A percentile compares a stretch with the other conserved stretches of the same genome.
These are phyloP conservation scores for Solanum tacnaense DNA, from an alignment of 257 asterid species.

Conservation along the genomic window DNA sequence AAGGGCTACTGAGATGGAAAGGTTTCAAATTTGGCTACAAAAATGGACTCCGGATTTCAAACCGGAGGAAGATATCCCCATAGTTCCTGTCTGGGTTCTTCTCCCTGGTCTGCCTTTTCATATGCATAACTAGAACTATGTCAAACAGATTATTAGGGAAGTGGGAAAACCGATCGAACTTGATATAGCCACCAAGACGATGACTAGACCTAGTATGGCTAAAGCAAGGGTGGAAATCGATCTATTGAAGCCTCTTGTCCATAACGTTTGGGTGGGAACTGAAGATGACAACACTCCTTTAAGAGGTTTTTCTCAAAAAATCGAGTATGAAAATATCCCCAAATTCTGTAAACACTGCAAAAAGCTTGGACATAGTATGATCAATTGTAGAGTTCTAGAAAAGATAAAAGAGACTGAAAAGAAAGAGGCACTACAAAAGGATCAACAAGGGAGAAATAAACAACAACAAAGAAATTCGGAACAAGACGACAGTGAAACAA, in stretches of 20 bases:
- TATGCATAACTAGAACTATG: neutral
- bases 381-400: neutral
- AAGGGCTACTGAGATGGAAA: too few relatives aligned
- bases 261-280: neutral
- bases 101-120: neutral
- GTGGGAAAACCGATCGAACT: neutral
- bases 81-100: neutral
- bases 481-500: too few relatives aligned
- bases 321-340: too few relatives aligned
- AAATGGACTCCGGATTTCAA: neutral
- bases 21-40: neutral
- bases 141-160: neutral
- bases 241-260: neutral
- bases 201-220: neutral
- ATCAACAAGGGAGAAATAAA: too few relatives aligned
- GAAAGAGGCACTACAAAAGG: too few relatives aligned
- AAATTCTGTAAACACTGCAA: too few relatives aligned
- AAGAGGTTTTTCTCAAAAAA: neutral
- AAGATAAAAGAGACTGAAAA: neutral
- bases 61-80: neutral
- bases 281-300: neutral
- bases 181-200: neutral
- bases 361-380: too few relatives aligned
- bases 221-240: too few relatives aligned
- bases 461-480: too few relatives aligned